Evolutionary conservation across 495 filamentous ascomycete species (phyloP).

Genomic region (Penicillium samsonianum): DNA sequence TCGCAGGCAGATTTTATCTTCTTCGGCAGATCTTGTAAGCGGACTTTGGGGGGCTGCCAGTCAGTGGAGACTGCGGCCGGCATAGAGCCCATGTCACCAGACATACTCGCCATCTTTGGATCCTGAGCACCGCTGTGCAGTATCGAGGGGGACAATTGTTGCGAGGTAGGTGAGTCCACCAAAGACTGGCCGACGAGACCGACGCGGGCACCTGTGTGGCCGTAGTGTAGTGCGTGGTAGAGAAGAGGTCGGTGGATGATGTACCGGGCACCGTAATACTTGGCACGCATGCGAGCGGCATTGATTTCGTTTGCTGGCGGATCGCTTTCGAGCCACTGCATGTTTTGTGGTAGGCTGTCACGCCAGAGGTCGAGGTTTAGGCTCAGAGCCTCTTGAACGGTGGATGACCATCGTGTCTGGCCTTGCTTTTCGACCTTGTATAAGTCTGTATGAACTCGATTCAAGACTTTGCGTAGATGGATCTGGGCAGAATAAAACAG

Average conservation of each 20-base stretch:
- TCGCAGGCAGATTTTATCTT: slow-evolving; percentile 34
- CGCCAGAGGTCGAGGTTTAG: slow-evolving; percentile 55
- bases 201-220: slow-evolving; percentile 30
- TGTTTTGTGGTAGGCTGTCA: slow-evolving; percentile 41
- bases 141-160: slow-evolving; percentile 36
- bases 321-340: slow-evolving; percentile 69
- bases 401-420: slow-evolving; percentile 33
- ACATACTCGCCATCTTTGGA: slow-evolving; percentile 36
- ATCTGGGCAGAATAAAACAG: slow-evolving; percentile 85
- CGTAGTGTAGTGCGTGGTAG: slow-evolving; percentile 60
- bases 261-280: slow-evolving; percentile 89
- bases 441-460: slow-evolving; percentile 76
- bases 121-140: slow-evolving; percentile 23
- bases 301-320: slow-evolving; percentile 75
- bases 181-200: slow-evolving; percentile 23
- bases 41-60: slow-evolving; percentile 21
- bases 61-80: slow-evolving; percentile 12
- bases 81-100: slow-evolving; percentile 39
- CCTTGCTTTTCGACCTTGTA: slow-evolving; percentile 62
- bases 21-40: slow-evolving; percentile 32
- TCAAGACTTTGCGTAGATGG: slow-evolving; percentile 80
- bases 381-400: slow-evolving; percentile 40
- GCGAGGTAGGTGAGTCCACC: slow-evolving; percentile 39
- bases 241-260: slow-evolving; percentile 87
- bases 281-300: slow-evolving; percentile 80